phyloP scores from a whole-genome alignment of 73 alveolate species.

The Paramecium octaurelia region DNA sequence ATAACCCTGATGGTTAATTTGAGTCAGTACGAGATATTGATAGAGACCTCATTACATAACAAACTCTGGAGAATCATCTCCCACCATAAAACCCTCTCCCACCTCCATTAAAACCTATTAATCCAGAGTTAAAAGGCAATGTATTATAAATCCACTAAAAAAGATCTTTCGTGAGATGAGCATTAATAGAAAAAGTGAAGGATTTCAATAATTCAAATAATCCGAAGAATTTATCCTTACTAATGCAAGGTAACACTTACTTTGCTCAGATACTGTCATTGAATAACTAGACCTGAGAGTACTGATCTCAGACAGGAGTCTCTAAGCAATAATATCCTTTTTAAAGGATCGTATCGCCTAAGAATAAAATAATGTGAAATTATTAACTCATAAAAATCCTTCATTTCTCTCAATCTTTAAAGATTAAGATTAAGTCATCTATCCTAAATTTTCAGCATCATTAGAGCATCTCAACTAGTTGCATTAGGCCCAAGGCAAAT shows the following conservation, averaged over 20 bases:
- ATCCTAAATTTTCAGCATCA: neutral
- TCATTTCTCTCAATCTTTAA: neutral
- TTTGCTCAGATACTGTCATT: neutral
- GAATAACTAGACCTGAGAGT: neutral
- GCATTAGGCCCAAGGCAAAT: neutral
- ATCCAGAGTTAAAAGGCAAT: neutral
- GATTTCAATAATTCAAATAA: neutral
- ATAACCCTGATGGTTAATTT: conserved; percentile 33
- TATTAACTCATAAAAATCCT: neutral
- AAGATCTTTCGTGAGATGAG: neutral
- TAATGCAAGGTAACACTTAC: neutral
- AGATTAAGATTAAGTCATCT: neutral
- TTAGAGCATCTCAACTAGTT: neutral
- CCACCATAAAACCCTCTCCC: neutral
- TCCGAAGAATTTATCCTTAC: neutral
- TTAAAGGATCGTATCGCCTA: neutral
- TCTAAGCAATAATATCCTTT: neutral
- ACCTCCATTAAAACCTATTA: conserved; percentile 13
- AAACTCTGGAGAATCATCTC: neutral
- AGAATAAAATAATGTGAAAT: neutral
- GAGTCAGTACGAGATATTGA: conserved; percentile 28
- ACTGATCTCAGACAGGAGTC: neutral
- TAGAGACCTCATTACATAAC: conserved; percentile 5
- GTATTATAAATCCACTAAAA: neutral
- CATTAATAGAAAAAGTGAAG: conserved; percentile 14